Base-by-base conservation (phyloP, 306 rosid species). In the Trifolium repens region DNA sequence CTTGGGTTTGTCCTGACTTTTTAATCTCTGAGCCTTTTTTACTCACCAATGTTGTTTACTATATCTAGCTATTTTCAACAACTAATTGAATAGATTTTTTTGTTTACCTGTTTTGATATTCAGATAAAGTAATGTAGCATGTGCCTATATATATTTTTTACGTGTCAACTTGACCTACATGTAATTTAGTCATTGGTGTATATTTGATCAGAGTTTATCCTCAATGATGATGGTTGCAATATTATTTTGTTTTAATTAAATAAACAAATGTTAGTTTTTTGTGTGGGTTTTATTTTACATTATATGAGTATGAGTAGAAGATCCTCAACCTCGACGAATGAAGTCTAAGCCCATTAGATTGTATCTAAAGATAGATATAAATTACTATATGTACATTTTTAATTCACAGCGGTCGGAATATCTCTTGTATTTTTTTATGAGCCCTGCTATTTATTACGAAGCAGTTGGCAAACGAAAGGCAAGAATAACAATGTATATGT, bases 81-180 rank as follows among this genome's bases (percentile, higher is more conserved):
- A 61, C 78, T 26, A 26, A 11, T 76, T 81, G 52, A 19, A 24
- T 55, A 67, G 80, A 69, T 82, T 76, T 78, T 75, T 61, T 69
- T 35, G 87, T 72, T 82, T 78, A 83, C 83, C 82, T 69, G 78
- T 79, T 81, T 61, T 68, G 80, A 80, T 78, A 81, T 78, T 54
- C 75, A 55, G 63, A 72, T 74, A 64, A 76, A 75, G 73, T 58
- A 16, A 22, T 67, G 64, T 32, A 47, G 60, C 80, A 81, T 81
- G 76, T 62, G 80, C 68, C 69, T 78, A 73, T 77, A 74, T 4
- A 32, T 32, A 32, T 32, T 32, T 66, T 64, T 71, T 78, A 81
- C 81, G 73, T 72, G 52, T 74, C 73, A 78, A 53, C 67, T 78
- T 78, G 73, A 43, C 74, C 69, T 47, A n/a, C n/a, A 16, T 35